phyloP scores from a whole-genome alignment of 2,329 filamentous ascomycete genomes.

The Xylaria arbuscula region DNA sequence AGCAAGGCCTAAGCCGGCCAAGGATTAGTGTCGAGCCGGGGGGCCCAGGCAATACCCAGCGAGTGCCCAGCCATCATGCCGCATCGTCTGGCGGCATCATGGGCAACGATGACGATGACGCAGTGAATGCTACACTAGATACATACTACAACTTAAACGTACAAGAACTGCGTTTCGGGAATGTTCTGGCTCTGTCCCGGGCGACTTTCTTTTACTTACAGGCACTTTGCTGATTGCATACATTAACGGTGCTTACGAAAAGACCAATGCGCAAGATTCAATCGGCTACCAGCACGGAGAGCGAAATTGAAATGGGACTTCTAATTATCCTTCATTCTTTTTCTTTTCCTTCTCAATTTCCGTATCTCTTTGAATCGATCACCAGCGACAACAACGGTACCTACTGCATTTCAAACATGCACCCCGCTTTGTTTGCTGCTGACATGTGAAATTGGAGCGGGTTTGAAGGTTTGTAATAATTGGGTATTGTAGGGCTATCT shows the following conservation, averaged over 20 bases:
- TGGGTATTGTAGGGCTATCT: too few relatives aligned
- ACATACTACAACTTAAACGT: too few relatives aligned
- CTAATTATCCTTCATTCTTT: background rate
- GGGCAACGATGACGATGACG: constrained; percentile 27
- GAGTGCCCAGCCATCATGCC: constrained; percentile 10
- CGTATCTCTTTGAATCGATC: background rate
- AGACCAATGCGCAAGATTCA: background rate
- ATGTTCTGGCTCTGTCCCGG: background rate
- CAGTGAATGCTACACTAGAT: constrained; percentile 9
- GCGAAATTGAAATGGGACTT: background rate
- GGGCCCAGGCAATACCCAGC: too few relatives aligned
- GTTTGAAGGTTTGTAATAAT: background rate
- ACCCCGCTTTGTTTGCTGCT: constrained; percentile 1
- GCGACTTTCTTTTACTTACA: background rate
- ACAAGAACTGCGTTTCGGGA: background rate
- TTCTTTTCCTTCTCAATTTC: background rate
- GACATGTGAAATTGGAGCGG: constrained; percentile 29
- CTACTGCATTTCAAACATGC: background rate
- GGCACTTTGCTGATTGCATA: background rate
- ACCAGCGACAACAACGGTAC: background rate
- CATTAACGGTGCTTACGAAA: background rate
- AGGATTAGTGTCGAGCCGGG: constrained; percentile 15
- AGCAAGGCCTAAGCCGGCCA: constrained; percentile 12
- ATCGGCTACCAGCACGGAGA: background rate
- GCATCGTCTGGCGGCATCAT: constrained; percentile 17